These are phyloP conservation scores for Leptodontidium sp. DNA, from an alignment of 2,329 filamentous ascomycete genomes.

Conservation along the genomic window DNA sequence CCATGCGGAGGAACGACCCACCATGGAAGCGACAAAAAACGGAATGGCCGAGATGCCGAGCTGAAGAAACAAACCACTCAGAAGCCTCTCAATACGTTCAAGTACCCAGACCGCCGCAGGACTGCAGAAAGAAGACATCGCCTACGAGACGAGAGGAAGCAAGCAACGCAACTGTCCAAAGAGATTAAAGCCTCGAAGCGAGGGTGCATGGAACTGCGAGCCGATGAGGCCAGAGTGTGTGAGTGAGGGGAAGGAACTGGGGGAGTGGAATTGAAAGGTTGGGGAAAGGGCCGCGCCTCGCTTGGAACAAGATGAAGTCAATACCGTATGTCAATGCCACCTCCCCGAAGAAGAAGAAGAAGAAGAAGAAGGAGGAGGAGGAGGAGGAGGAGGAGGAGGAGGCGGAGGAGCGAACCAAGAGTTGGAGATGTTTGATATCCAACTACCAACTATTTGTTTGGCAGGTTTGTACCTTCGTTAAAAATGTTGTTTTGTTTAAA, in stretches of 20 bases:
- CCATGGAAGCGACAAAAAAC: slow-evolving; percentile 3
- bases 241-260: no score
- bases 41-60: slow-evolving; percentile 2
- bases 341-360: background rate
- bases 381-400: background rate
- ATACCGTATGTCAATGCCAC: background rate
- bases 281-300: slow-evolving; percentile 5
- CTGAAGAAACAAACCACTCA: slow-evolving; percentile 4
- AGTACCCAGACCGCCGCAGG: slow-evolving; percentile 3
- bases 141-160: slow-evolving; percentile 7
- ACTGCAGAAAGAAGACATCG: slow-evolving; percentile 6
- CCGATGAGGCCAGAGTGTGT: background rate
- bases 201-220: background rate
- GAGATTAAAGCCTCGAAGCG: slow-evolving; percentile 12
- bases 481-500: slow-evolving; percentile 4
- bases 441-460: background rate
- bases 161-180: background rate
- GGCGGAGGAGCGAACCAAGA: background rate
- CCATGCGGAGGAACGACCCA: background rate
- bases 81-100: background rate
- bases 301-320: slow-evolving; percentile 4
- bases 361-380: no score
- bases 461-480: background rate
- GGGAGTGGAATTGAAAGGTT: background rate
- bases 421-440: background rate